Conservation (phyloP, 768 basidiomycete species). For the Kwoniella dendrophila region DNA sequence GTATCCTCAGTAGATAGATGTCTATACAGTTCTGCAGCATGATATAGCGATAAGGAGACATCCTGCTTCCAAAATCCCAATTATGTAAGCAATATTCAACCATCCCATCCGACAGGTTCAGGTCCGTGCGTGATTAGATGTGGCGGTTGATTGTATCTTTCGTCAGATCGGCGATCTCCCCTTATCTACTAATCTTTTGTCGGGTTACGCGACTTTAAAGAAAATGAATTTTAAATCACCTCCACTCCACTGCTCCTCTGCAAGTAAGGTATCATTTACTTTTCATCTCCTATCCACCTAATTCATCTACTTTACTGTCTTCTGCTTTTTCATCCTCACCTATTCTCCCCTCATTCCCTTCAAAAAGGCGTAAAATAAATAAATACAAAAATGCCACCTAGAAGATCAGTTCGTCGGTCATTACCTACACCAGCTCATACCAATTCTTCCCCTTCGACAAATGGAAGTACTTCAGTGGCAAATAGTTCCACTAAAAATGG, state of each 20-base stretch:
- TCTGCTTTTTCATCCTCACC: background rate
- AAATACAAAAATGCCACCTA: constrained; percentile 33
- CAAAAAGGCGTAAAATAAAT: background rate
- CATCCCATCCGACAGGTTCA: background rate
- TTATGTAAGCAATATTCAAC: too few relatives aligned
- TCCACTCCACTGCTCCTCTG: constrained; percentile 20
- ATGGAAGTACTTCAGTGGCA: constrained; percentile 5
- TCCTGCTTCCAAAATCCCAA: too few relatives aligned
- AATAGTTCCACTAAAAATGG: constrained; percentile 11
- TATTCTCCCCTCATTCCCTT: background rate
- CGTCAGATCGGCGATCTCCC: constrained; percentile 5
- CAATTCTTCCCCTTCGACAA: constrained; percentile 13
- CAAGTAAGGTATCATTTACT: background rate
- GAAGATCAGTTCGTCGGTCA: constrained; percentile 30
- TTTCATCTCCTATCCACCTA: background rate
- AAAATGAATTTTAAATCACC: background rate
- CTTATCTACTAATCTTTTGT: background rate
- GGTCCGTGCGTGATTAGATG: background rate
- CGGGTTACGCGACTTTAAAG: background rate
- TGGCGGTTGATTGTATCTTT: constrained; percentile 28
- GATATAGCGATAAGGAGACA: too few relatives aligned
- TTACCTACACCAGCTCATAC: constrained; percentile 43
- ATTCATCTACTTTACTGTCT: background rate
- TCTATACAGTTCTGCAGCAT: too few relatives aligned
- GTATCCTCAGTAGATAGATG: too few relatives aligned